Percentiles rank a stretch among this genome's conserved stretches.
Conservation (phyloP, 2,329 filamentous ascomycete genomes). For the Fusarium equiseti region DNA sequence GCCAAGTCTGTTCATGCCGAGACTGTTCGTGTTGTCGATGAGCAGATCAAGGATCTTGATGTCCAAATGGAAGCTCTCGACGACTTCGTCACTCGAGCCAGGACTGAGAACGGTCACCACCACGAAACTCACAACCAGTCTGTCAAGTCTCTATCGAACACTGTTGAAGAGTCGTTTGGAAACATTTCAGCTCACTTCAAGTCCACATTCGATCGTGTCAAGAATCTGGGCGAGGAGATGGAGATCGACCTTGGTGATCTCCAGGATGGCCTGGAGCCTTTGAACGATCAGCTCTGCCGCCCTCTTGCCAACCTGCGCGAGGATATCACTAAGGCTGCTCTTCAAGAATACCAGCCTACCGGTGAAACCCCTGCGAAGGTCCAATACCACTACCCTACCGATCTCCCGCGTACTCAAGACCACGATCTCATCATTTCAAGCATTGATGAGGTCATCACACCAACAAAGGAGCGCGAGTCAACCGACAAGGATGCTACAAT, state of each 20-base stretch:
- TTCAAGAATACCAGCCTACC: conserved; percentile 86
- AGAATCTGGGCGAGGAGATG: conserved; percentile 77
- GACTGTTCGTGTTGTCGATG: conserved; percentile 89
- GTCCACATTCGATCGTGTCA: conserved; percentile 74
- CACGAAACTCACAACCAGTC: conserved; percentile 77
- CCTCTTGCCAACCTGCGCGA: conserved; percentile 79
- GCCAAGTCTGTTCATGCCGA: conserved; percentile 91
- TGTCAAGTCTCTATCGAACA: conserved; percentile 72
- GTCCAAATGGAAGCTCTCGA: conserved; percentile 91
- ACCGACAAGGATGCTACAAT: conserved; percentile 54
- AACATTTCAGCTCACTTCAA: conserved; percentile 78
- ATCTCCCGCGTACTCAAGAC: conserved; percentile 78
- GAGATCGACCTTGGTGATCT: conserved; percentile 69
- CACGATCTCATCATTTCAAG: conserved; percentile 60
- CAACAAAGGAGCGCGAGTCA: conserved; percentile 42
- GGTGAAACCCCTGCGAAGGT: conserved; percentile 87
- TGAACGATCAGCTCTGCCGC: conserved; percentile 71
- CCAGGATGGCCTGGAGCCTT: conserved; percentile 69
- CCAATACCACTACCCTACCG: conserved; percentile 83
- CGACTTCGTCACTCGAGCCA: conserved; percentile 87
- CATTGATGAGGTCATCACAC: conserved; percentile 51
- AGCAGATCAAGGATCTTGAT: conserved; percentile 87
- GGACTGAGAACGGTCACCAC: conserved; percentile 82
- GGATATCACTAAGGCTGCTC: conserved; percentile 70
- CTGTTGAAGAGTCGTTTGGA: conserved; percentile 78